phyloP scores from a whole-genome alignment of 1,284 basidiomycete genomes.

The Leccinum insigne region DNA sequence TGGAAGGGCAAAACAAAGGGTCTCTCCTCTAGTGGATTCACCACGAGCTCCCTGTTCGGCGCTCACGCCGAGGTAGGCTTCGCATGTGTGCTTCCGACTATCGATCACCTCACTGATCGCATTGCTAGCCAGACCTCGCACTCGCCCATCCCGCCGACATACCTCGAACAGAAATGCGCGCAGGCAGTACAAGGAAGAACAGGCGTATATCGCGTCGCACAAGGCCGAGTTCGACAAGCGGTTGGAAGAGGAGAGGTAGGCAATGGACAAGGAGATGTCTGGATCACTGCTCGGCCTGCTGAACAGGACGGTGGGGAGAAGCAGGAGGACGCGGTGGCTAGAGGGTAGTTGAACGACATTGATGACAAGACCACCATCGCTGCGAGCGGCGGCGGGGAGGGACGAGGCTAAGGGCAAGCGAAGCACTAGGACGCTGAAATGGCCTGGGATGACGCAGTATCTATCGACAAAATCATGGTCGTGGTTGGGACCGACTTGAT shows the following conservation, averaged over 20 bases:
- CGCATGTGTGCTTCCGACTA: too few species aligned
- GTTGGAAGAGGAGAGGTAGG: constrained; percentile 82
- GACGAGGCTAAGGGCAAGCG: neutral
- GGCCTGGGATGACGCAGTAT: too few species aligned
- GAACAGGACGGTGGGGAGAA: constrained; percentile 37
- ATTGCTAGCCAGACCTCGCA: too few species aligned
- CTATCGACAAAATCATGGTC: neutral
- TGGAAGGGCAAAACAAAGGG: neutral
- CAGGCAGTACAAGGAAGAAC: constrained; percentile 89
- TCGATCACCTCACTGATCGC: too few species aligned
- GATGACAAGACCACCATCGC: neutral
- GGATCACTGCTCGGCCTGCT: constrained; percentile 45
- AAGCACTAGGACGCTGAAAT: neutral
- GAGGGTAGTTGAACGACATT: too few species aligned
- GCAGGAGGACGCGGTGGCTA: constrained; percentile 26
- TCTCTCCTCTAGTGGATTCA: neutral
- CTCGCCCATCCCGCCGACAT: constrained; percentile 47
- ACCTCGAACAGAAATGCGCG: constrained; percentile 87
- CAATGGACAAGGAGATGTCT: constrained; percentile 63
- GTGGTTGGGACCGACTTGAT: too few species aligned
- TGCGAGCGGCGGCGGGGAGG: too few species aligned
- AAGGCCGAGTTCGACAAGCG: constrained; percentile 76
- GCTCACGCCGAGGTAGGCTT: neutral
- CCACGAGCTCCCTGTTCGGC: neutral
- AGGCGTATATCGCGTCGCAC: constrained; percentile 79